Evolutionary conservation across 495 filamentous ascomycete genomes (phyloP), one percentile per base, ranked within the genome.

Genomic region (Cladorrhinum samala): DNA sequence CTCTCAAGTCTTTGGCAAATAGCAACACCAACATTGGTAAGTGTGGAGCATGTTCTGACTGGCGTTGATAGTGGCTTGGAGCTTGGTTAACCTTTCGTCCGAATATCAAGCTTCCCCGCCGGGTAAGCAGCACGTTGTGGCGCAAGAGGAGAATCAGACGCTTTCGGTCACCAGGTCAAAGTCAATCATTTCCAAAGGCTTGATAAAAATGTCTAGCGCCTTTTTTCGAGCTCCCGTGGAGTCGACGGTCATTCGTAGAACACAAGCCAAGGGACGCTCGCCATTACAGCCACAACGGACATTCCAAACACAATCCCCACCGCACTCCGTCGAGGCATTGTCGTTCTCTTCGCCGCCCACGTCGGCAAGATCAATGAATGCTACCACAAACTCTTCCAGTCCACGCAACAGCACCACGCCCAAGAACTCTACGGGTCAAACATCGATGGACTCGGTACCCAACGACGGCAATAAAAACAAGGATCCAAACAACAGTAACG

Each of bases 231-330:
- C 50, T 27, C 67, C 68, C 17, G 58, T 71, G 37, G 71, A 76
- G 17, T 70, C 72, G 1, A 79, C 73, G 0, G 67, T 77, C 6
- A 71, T 80, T 14, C 73, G 72, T 59, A 68, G 76, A 33, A 48
- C 65, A 21, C 56, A 66, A 21, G 59, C 64, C 25, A 76, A 74
- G 49, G 61, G 56, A 21, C 65, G 67, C 23, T 70, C 59, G 1
- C 60, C 67, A 37, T 17, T 68, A 33, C 59, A 52, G 33, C 47
- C 11, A 18, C 23, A 47, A 11, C 42, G 57, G 14, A 57, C 64
- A n/a, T 59, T 63, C 24, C 53, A 54, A 11, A 43, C 23, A 20
- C 36, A 17, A n/a, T 52, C 45, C 20, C 23, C 18, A 13, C 9
- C 14, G 18, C 14, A 30, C 6, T 36, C 9, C 23, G 44, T 43